Evolutionary conservation across 441 rosid species (phyloP).

Genomic region (Gossypium schwendimanii): DNA sequence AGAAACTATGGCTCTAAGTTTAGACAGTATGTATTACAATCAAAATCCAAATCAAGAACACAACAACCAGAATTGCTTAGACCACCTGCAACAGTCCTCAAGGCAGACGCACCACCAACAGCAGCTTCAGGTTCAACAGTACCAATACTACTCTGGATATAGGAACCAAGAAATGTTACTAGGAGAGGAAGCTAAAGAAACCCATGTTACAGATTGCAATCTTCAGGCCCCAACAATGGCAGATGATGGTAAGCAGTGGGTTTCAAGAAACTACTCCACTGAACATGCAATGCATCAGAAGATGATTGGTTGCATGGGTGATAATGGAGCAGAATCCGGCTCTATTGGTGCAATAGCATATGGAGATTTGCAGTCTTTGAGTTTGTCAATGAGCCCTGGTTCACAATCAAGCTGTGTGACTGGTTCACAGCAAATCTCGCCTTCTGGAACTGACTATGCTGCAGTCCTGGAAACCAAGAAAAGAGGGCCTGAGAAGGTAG

Average conservation of each 20-base stretch:
- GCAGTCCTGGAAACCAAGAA: slow-evolving; percentile 59
- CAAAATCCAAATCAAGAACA: slow-evolving; percentile 33
- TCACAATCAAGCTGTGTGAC: slow-evolving; percentile 88
- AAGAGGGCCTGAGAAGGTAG: slow-evolving; percentile 61
- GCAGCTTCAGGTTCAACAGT: slow-evolving; percentile 32
- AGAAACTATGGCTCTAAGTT: slow-evolving; percentile 73
- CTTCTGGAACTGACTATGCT: slow-evolving; percentile 35
- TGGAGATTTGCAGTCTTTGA: slow-evolving; percentile 77
- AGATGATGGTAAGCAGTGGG: slow-evolving; percentile 38
- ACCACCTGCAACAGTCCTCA: slow-evolving; percentile 34
- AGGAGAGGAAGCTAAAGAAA: slow-evolving; percentile 24
- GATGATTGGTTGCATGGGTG: slow-evolving; percentile 32
- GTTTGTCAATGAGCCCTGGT: slow-evolving; percentile 97
- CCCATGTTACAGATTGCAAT: slow-evolving; percentile 32
- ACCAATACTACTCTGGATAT: slow-evolving; percentile 25
- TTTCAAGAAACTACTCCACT: slow-evolving; percentile 34
- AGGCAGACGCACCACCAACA: slow-evolving; percentile 26
- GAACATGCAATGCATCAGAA: slow-evolving; percentile 42
- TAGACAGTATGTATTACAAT: slow-evolving; percentile 66
- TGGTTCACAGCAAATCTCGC: slow-evolving; percentile 51
- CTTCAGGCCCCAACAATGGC: slow-evolving; percentile 36
- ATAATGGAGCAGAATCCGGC: slow-evolving; percentile 34
- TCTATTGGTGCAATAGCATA: slow-evolving; percentile 45
- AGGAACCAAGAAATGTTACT: slow-evolving; percentile 38
- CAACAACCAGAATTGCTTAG: slow-evolving; percentile 28